Base-by-base conservation (phyloP, 1,284 basidiomycete genomes). In the Boletellus deceptivus region DNA sequence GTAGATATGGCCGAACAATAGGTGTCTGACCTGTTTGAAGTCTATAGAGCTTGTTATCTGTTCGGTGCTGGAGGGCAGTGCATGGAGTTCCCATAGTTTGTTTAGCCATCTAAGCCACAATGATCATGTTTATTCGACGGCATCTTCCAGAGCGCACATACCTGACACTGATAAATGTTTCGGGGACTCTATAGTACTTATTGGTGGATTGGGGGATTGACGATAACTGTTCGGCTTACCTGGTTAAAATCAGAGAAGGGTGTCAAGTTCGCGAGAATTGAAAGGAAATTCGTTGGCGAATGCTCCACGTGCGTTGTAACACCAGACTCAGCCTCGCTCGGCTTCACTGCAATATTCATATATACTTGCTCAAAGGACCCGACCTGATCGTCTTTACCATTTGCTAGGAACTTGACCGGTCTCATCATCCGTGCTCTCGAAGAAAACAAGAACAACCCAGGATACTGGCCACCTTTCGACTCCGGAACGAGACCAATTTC, bases 321-420 rank as follows among this genome's bases (percentile, higher is more conserved):
- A 16, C 80, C 85, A 43, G 77, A 72, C 58, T 97, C 91, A 46
- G 98, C 86, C 69, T 98, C 97, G 60, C 89, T 87, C 5, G 86
- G 86, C 49, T 84, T 91, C 66, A 93, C 90, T 0, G 97, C 96
- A 64, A 99, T 91, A 68, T 99, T 92, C 90, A 99, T 95, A 71
- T 99, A 99, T 10, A 99, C 97, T 72, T 99, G 97, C 72, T 99
- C 97, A 61, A 99, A 99, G 2, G 96, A 84, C 3, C 97, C 97
- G 46, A 99, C 80, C 68, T 91, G 91, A 70, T 99, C 97, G 59
- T 89, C 80, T 59, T 82, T 80, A 48, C 86, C 88, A 68, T 98
- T 99, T 54, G 78, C 75, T 40, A 99, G 73, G 70, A 91, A 95
- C 62, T 90, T 93, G 54, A 99, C 97, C 3, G 98, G 96, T 41